Conservation (phyloP, 352 stramenopile genomes). For the Blastocystis sp. region DNA sequence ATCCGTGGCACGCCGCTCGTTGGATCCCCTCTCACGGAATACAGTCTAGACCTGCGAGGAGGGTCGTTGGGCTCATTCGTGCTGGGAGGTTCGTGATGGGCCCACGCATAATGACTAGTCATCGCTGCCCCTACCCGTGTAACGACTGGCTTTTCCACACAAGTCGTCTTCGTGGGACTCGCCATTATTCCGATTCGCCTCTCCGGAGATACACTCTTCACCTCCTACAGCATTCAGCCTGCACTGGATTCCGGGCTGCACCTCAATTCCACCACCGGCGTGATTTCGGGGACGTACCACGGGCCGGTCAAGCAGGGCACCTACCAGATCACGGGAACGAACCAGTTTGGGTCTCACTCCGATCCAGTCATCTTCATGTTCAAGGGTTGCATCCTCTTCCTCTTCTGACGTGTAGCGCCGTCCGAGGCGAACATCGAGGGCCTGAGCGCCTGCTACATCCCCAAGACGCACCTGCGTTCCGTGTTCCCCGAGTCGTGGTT, state of each 20-base stretch:
- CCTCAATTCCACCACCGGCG: conserved; percentile 26
- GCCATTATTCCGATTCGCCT: conserved; percentile 9
- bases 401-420: neutral
- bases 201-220: conserved; percentile 9
- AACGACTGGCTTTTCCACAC: neutral
- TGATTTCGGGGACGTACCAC: conserved; percentile 24
- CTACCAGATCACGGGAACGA: too few relatives aligned
- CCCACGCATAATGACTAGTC: neutral
- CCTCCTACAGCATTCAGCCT: neutral
- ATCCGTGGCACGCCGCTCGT: neutral
- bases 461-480: too few relatives aligned
- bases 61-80: neutral
- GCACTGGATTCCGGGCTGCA: neutral
- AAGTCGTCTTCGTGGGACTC: neutral
- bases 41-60: neutral
- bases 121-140: neutral
- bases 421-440: neutral
- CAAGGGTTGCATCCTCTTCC: neutral
- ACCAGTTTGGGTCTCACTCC: too few relatives aligned
- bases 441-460: neutral
- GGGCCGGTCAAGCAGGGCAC: too few relatives aligned
- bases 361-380: neutral
- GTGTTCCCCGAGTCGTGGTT: neutral
- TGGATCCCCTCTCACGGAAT: neutral
- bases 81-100: neutral